Conservation (phyloP, 129 eudicot genomes). For the Calendula officinalis region DNA sequence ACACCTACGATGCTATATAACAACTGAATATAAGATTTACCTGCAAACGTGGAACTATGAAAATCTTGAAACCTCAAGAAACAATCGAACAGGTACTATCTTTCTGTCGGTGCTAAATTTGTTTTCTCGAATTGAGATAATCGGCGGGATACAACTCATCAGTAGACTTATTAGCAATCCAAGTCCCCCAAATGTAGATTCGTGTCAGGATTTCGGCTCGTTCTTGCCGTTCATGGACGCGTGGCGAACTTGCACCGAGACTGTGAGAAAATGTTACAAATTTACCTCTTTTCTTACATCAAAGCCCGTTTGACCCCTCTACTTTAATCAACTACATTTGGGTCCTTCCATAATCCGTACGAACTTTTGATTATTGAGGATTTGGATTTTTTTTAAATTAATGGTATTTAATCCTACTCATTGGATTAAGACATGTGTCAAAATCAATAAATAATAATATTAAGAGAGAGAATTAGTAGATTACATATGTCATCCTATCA, state of each 20-base stretch:
- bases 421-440: no score
- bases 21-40: conserved; percentile 3
- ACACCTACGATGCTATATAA: not conserved
- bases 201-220: conserved; percentile 16
- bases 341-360: no score
- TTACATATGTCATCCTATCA: no score
- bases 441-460: no score
- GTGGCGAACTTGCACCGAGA: conserved; percentile 16
- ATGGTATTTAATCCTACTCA: no score
- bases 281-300: not conserved
- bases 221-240: conserved; percentile 19
- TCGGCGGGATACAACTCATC: not conserved
- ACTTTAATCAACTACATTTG: not conserved
- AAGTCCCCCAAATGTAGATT: conserved; percentile 7
- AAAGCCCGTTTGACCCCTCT: not conserved
- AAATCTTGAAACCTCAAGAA: conserved; percentile 11
- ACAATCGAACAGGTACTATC: not conserved
- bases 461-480: no score
- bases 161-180: not conserved
- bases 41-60: conserved; percentile 17
- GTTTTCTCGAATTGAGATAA: not conserved
- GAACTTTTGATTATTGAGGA: no score
- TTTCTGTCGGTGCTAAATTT: not conserved
- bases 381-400: no score
- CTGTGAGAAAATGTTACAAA: not conserved